Conservation (phyloP, 2,329 filamentous ascomycete species). For the Xylariaceae sp. region DNA sequence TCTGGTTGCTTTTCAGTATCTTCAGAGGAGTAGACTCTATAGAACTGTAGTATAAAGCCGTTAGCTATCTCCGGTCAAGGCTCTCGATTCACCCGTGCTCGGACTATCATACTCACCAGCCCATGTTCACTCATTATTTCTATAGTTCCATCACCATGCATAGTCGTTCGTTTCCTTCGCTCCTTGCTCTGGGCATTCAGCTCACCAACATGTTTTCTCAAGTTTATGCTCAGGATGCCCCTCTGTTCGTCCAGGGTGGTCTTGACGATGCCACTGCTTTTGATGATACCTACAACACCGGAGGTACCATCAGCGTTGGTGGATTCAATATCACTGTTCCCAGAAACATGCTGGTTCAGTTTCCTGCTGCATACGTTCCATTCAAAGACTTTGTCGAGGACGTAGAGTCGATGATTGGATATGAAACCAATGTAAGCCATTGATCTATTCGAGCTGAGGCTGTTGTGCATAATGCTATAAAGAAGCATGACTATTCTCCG, state of each 20-base stretch:
- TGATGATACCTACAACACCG: slow-evolving; percentile 41
- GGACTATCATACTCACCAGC: neutral
- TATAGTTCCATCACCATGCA: slow-evolving; percentile 12
- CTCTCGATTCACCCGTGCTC: neutral
- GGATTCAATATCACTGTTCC: slow-evolving; percentile 45
- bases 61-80: neutral
- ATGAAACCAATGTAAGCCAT: slow-evolving; percentile 33
- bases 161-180: slow-evolving; percentile 9
- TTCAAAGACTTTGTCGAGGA: slow-evolving; percentile 38
- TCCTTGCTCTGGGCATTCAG: slow-evolving; percentile 18
- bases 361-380: slow-evolving; percentile 45
- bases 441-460: too few species aligned
- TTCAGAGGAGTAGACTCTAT: neutral
- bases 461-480: neutral
- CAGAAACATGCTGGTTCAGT: slow-evolving; percentile 48
- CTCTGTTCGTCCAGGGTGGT: slow-evolving; percentile 34
- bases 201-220: slow-evolving; percentile 13
- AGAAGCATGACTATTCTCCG: too few species aligned
- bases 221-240: slow-evolving; percentile 22
- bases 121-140: neutral
- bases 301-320: slow-evolving; percentile 44
- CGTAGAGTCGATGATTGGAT: slow-evolving; percentile 33
- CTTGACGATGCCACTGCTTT: slow-evolving; percentile 33
- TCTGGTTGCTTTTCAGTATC: neutral
- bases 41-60: slow-evolving; percentile 9